phyloP scores from a whole-genome alignment of 2,329 filamentous ascomycete species.

The Leptoxyphium fumago region DNA sequence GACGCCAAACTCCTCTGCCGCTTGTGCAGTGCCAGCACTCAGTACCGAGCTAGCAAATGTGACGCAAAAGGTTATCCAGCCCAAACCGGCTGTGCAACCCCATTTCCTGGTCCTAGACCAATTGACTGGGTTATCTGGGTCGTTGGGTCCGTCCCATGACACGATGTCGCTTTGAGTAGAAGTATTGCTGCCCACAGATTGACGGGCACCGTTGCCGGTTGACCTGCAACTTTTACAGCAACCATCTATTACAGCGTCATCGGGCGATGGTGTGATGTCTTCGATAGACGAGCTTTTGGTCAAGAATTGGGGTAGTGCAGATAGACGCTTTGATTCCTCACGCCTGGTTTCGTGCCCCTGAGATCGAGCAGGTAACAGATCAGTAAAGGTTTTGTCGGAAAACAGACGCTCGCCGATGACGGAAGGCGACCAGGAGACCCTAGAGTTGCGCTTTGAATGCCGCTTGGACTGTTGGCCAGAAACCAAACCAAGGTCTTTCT shows the following conservation, averaged over 20 bases:
- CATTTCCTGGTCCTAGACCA: conserved; percentile 17
- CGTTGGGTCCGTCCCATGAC: conserved; percentile 13
- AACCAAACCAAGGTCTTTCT: background rate
- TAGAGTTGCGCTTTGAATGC: background rate
- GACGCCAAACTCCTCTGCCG: conserved; percentile 10
- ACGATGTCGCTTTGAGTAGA: conserved; percentile 6
- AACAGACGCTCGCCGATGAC: background rate
- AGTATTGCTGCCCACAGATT: too few relatives aligned
- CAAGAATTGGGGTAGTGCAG: background rate
- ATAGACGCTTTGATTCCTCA: background rate
- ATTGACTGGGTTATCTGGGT: conserved; percentile 19
- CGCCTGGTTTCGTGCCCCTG: background rate
- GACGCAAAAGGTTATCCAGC: conserved; percentile 11
- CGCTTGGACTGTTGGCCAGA: background rate
- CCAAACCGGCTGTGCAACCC: conserved; percentile 14
- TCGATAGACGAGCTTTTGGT: background rate
- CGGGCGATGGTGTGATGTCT: background rate
- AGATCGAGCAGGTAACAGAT: background rate
- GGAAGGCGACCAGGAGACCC: background rate
- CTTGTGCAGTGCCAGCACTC: conserved; percentile 10
- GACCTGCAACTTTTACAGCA: background rate
- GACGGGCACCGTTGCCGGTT: too few relatives aligned
- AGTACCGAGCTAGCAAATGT: conserved; percentile 41
- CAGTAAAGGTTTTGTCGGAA: background rate
- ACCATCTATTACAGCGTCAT: background rate